Base-by-base conservation (phyloP, 371 early-diverging fungal species). In the Mucor racemosus region DNA sequence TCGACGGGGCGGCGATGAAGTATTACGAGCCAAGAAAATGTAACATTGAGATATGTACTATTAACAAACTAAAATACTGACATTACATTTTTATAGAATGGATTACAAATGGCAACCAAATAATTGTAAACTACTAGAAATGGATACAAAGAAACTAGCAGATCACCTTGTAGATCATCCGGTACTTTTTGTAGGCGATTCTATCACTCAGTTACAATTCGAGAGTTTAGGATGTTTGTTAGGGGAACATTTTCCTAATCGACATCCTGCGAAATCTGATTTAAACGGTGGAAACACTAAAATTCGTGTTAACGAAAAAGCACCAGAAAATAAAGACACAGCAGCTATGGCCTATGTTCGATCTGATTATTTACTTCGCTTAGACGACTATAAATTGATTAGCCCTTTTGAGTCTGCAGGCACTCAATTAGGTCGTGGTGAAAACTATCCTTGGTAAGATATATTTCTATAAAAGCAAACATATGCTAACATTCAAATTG, bases 131-230 rank as follows among this genome's bases (percentile, higher is more conserved):
- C 7, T 80, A 11, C 54, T 78, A 21, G 65, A 68, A 15, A 58
- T 82, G 31, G 68, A 80, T 21, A 35, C 72, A n/a, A 34, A 69
- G 0, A 19, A 35, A 35, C 48, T 78, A 17, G 69, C 80, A 31
- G 46, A 71, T 4, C 80, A 82, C 36, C 58, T 82, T 13, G 34
- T 63, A 15, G 50, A 76, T 13, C 74, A 78, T 53, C 80, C 83
- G 1, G 42, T 82, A 4, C 56, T 82, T 8, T 74, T 82, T 31
- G 75, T 82, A 1, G 83, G 83, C 9, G 83, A 82, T 48, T 80
- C 80, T 3, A 82, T 82, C 53, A 80, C 78, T 44, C 80, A 82
- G 48, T 59, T 82, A 19, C 78, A 78, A 59, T 82, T 62, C n/a
- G 83, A 82, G 41, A 82, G 80, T 41, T 39, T 82, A 56, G 65